These are phyloP conservation scores for Carallia pectinifolia DNA, from an alignment of 345 rosid genomes.

Conservation along the genomic window DNA sequence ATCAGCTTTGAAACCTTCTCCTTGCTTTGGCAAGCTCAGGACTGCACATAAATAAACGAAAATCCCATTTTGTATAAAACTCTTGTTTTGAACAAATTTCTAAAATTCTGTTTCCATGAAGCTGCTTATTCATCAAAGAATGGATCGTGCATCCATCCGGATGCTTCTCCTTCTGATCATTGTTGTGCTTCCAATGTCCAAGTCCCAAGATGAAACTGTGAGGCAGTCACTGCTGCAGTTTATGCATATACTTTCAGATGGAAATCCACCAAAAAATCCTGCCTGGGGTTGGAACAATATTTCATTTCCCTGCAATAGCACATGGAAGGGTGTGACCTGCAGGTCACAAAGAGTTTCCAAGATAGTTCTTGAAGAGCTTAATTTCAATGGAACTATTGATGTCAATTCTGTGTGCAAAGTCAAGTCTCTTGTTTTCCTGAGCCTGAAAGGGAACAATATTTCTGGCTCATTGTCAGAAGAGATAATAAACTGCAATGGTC, in stretches of 20 bases:
- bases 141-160: slow-evolving; percentile 26
- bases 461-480: slow-evolving; percentile 35
- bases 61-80: neutral
- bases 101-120: slow-evolving; percentile 4
- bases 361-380: slow-evolving; percentile 45
- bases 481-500: slow-evolving; percentile 41
- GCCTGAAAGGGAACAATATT: slow-evolving; percentile 42
- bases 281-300: slow-evolving; percentile 50
- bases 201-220: slow-evolving; percentile 37
- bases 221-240: slow-evolving; percentile 40
- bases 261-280: slow-evolving; percentile 12
- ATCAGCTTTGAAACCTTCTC: slow-evolving; percentile 16
- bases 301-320: slow-evolving; percentile 53
- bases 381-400: slow-evolving; percentile 45
- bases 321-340: slow-evolving; percentile 49
- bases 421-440: slow-evolving; percentile 36
- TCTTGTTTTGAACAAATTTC: neutral
- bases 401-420: slow-evolving; percentile 36
- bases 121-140: slow-evolving; percentile 4
- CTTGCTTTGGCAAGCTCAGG: slow-evolving; percentile 8
- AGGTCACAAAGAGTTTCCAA: slow-evolving; percentile 27
- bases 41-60: neutral
- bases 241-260: slow-evolving; percentile 46
- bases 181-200: slow-evolving; percentile 26
- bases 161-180: slow-evolving; percentile 31